Evolutionary conservation across 108 stramenopile species (phyloP).

Genomic region (Cyclotella cryptica): DNA sequence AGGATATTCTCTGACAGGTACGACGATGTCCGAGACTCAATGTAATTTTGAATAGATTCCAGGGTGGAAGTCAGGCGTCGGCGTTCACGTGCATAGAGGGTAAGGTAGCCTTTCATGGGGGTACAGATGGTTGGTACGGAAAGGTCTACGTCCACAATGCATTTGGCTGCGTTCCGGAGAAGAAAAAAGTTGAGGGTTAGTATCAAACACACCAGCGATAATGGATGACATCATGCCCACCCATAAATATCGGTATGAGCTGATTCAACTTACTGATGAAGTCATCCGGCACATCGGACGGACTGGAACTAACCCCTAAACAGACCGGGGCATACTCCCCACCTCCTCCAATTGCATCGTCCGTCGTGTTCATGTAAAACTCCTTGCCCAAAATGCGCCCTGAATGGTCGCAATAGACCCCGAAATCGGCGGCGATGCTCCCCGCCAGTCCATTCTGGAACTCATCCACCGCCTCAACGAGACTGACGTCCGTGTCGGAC

Average conservation of each 20-base stretch:
- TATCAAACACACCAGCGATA: background rate
- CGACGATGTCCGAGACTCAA: background rate
- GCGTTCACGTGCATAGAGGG: conserved; percentile 6
- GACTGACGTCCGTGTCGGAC: background rate
- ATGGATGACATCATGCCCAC: background rate
- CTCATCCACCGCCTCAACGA: background rate
- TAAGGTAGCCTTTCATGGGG: conserved; percentile 21
- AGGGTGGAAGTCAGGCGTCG: background rate
- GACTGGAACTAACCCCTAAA: conserved; percentile 9
- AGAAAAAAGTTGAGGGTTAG: background rate
- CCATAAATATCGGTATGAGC: background rate
- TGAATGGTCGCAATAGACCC: background rate
- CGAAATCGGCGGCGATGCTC: background rate
- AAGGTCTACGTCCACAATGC: conserved; percentile 1
- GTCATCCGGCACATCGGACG: conserved; percentile 10
- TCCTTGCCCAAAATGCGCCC: background rate
- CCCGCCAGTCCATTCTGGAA: conserved; percentile 14
- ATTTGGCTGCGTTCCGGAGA: background rate
- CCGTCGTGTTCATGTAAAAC: background rate
- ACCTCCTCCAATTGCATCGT: background rate
- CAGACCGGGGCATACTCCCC: background rate
- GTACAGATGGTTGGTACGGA: conserved; percentile 1
- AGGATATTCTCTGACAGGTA: conserved; percentile 1
- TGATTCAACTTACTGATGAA: conserved; percentile 1
- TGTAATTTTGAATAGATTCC: conserved; percentile 11